Base-by-base conservation (phyloP, 2,329 filamentous ascomycete species). In the Pseudocercospora musae region DNA sequence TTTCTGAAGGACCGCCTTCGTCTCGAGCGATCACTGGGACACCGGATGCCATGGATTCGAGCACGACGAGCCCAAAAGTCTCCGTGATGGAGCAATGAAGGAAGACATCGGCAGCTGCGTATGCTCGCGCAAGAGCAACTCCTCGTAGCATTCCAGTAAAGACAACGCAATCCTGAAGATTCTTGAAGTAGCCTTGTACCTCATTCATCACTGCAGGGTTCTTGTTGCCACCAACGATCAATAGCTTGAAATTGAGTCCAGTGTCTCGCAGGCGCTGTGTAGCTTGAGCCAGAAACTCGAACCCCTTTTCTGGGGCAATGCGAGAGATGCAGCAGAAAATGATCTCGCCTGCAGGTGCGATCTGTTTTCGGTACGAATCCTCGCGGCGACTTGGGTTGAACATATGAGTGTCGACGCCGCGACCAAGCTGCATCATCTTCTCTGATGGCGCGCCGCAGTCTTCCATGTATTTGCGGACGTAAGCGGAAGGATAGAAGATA, bases 31-130 rank as follows among this genome's bases (percentile, higher is more conserved):
- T 80, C 23, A 90, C 87, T 0, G 87, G 87, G 2, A 91, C 81
- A 2, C 87, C 87, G 65, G 86, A 89, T 0, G 87, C 87, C 87
- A 90, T 89, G 2, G 85, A 85, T 74, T 90, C 88, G 1, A 90
- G 78, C 1, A 90, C 87, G 0, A 90, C 87, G 9, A 90, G 78
- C 0, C 88, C 88, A 73, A 90, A 90, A 0, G 88, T 90, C 74
- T 90, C 88, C 0, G 87, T 90, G 61, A 90, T 79, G 21, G 86
- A 90, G 75, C 87, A 89, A 75, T 90, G 87, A 13, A 90, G 75
- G 71, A 90, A 90, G n/a, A 90, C 68, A 70, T 90, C 87, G 0
- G 84, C 87, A 3, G 84, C 85, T 1, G 88, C 87, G 67, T 89
- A 91, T 9, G 85, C 83, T n/a, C 80, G 78, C n/a, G 87, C 87